Evolutionary conservation across 1,284 basidiomycete genomes (phyloP).

Genomic region (Malassezia vespertilionis): DNA sequence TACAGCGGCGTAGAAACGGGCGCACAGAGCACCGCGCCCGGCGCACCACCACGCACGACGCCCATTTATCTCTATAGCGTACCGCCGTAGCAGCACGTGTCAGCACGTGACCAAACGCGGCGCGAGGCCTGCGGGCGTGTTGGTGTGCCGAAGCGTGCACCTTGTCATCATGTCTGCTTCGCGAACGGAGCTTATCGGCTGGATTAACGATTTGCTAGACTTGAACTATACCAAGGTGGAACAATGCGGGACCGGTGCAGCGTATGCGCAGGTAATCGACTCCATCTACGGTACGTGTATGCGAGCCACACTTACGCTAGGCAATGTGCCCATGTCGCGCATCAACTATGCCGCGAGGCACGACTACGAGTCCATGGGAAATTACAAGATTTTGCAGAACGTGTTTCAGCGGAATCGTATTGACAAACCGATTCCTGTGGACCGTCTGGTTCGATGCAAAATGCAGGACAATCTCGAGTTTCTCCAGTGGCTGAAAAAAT

Average conservation of each 20-base stretch:
- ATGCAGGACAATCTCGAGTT: constrained; percentile 99
- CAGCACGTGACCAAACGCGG: constrained; percentile 7
- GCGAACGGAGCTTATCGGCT: constrained; percentile 74
- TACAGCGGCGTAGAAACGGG: constrained; percentile 13
- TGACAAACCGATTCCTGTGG: constrained; percentile 93
- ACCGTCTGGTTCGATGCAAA: constrained; percentile 89
- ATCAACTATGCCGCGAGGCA: constrained; percentile 52
- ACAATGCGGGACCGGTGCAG: constrained; percentile 61
- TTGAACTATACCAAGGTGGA: constrained; percentile 72
- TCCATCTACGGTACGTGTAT: constrained; percentile 65
- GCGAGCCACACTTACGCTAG: constrained; percentile 12
- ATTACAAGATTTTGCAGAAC: constrained; percentile 82
- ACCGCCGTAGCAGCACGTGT: not conserved
- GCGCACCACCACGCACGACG: constrained; percentile 1
- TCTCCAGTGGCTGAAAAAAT: constrained; percentile 90
- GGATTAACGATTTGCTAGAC: constrained; percentile 87
- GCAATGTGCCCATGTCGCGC: constrained; percentile 39
- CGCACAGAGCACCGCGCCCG: not conserved
- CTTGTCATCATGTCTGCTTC: constrained; percentile 35
- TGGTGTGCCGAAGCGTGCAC: not conserved
- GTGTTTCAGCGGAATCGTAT: constrained; percentile 58
- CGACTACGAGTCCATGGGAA: constrained; percentile 88
- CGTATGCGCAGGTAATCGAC: constrained; percentile 60
- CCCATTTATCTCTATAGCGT: constrained; percentile 18
- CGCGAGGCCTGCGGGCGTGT: not conserved